Evolutionary conservation across 2,329 filamentous ascomycete species (phyloP), one percentile per base, ranked within the genome.

Genomic region (Didymellaceae sp.): DNA sequence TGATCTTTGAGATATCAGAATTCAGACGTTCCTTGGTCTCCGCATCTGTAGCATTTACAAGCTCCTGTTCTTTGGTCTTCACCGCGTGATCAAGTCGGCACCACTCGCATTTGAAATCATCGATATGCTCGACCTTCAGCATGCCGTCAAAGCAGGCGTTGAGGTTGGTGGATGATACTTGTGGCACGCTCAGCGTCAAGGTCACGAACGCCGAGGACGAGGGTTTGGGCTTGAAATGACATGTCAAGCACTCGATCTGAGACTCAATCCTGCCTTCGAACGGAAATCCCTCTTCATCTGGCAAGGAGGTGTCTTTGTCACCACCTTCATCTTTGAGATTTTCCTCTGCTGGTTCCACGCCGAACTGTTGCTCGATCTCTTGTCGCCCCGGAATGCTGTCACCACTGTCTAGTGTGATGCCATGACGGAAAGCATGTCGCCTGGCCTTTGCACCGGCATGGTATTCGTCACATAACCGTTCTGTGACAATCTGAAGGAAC

Each of bases 51-150:
- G 64, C 54, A 17, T 77, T 82, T 25, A 77, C 73, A 25, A 87
- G 69, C 56, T 91, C 85, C 6, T 79, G 76, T 55, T 84, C 77
- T 57, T 90, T 83, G 41, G 81, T 74, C 22, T 85, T 78, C 44
- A 90, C 76, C 4, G 91, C 91, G 71, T 96, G 89, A 33, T 90
- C 75, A n/a, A 99, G 80, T 17, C 91, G 86, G 68, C 94, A 99
- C 74, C 86, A 89, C 65, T 97, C 94, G 76, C 94, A 99, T 62
- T 90, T 92, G 79, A 95, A 99, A 70, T 96, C 94, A 57, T 97
- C 93, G 59, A 99, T 97, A 70, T 91, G 88, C 73, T 99, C 94
- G 0, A 90, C 91, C 75, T 96, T 96, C 61, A 99, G 87, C 74
- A 97, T 87, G 31, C 89, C 89, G 65, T 99, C 94, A 63, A 99